phyloP scores from a whole-genome alignment of 768 basidiomycete species.

The Hericium alpestre region DNA sequence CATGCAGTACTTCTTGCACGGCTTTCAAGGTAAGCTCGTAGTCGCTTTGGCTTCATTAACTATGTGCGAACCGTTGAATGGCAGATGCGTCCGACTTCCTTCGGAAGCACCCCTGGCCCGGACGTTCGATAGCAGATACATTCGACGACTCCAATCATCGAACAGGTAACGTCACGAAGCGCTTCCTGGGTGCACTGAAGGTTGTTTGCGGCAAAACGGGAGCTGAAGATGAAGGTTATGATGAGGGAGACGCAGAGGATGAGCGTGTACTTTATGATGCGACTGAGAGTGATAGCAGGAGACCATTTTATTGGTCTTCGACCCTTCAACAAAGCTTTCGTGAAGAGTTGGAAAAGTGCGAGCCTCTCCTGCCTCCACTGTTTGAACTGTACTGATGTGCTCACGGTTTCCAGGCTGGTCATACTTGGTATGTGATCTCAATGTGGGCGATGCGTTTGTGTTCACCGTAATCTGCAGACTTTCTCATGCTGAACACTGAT shows the following conservation, averaged over 20 bases:
- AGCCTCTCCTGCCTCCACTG: not conserved
- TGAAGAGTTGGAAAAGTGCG: constrained; percentile 81
- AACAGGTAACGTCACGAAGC: constrained; percentile 57
- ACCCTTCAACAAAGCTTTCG: constrained; percentile 72
- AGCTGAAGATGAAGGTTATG: constrained; percentile 50
- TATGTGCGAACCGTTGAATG: not conserved
- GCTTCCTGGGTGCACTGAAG: constrained; percentile 56
- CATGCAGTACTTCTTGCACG: constrained; percentile 82
- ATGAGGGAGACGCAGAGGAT: constrained; percentile 66
- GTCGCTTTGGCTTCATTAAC: not conserved
- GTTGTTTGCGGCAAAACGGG: constrained; percentile 83
- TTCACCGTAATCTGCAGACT: constrained; percentile 39
- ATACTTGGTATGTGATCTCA: constrained; percentile 50
- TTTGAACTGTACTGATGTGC: constrained; percentile 8
- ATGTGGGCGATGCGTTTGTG: not conserved
- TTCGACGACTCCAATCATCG: constrained; percentile 79
- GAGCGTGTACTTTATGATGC: constrained; percentile 59
- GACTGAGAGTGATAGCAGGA: constrained; percentile 44
- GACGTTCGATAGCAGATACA: constrained; percentile 72
- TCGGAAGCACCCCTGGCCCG: constrained; percentile 80
- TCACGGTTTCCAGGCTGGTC: constrained; percentile 46
- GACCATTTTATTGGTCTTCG: constrained; percentile 77
- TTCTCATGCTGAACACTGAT: constrained; percentile 88
- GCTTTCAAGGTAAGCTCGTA: constrained; percentile 51
- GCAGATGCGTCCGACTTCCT: constrained; percentile 82